Conservation (phyloP, 1,284 basidiomycete species). For the Sporisorium iseilematis-ciliati region DNA sequence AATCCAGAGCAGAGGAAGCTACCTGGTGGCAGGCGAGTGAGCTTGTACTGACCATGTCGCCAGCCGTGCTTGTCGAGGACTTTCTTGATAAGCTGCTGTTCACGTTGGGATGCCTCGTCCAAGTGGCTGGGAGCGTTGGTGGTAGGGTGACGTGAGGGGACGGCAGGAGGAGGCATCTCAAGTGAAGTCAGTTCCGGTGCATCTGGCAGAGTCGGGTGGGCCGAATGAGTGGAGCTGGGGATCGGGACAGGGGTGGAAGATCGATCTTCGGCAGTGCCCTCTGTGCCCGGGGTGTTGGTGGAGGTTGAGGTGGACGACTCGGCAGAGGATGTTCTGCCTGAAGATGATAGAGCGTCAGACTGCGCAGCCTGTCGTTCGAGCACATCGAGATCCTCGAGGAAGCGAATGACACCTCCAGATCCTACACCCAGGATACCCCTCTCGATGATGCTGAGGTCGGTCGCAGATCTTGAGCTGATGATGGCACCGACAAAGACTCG, state of each 20-base stretch:
- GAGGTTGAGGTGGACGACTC: slow-evolving; percentile 31
- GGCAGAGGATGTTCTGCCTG: slow-evolving; percentile 13
- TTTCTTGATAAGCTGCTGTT: slow-evolving; percentile 43
- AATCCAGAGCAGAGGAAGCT: slow-evolving; percentile 90
- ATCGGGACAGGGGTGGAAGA: slow-evolving; percentile 55
- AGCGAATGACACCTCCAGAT: slow-evolving; percentile 58
- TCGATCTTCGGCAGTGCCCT: slow-evolving; percentile 31
- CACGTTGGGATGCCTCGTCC: slow-evolving; percentile 30
- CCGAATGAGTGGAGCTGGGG: slow-evolving; percentile 22
- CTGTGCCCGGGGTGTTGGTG: slow-evolving; percentile 22
- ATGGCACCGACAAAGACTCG: slow-evolving; percentile 63
- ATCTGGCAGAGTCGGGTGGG: slow-evolving; percentile 27
- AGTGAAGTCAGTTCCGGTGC: slow-evolving; percentile 41
- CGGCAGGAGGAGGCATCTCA: slow-evolving; percentile 49
- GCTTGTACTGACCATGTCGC: slow-evolving; percentile 68
- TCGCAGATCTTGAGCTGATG: slow-evolving; percentile 50
- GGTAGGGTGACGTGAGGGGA: slow-evolving; percentile 25
- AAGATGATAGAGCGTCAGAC: slow-evolving; percentile 1
- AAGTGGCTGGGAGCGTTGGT: slow-evolving; percentile 10
- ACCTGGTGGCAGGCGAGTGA: slow-evolving; percentile 75
- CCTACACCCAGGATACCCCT: slow-evolving; percentile 61
- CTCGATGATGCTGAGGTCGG: slow-evolving; percentile 55
- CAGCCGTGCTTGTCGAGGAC: slow-evolving; percentile 52
- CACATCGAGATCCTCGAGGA: slow-evolving; percentile 61
- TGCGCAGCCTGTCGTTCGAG: slow-evolving; percentile 30